phyloP scores from a whole-genome alignment of 2,329 filamentous ascomycete genomes.

The Neurospora crassa region DNA sequence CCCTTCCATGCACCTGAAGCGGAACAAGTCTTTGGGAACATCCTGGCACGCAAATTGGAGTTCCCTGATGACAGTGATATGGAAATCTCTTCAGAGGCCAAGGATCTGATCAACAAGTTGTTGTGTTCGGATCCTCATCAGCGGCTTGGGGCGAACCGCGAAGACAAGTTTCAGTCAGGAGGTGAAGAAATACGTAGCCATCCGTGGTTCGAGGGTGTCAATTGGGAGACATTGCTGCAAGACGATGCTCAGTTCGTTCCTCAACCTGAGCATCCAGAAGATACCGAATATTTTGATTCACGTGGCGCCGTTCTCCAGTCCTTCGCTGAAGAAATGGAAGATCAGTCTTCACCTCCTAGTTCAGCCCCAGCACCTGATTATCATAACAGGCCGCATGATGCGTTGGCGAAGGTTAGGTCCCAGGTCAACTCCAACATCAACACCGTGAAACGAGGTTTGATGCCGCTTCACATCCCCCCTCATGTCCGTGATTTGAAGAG shows the following conservation, averaged over 20 bases:
- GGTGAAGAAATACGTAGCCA: constrained; percentile 88
- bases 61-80: constrained; percentile 80
- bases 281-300: constrained; percentile 95
- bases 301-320: constrained; percentile 85
- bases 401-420: constrained; percentile 76
- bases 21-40: constrained; percentile 95
- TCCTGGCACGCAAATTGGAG: constrained; percentile 76
- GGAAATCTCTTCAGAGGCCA: constrained; percentile 75
- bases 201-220: constrained; percentile 77
- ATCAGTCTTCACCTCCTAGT: constrained; percentile 67
- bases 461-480: constrained; percentile 92
- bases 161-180: constrained; percentile 73
- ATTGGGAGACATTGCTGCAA: constrained; percentile 86
- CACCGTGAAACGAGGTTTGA: constrained; percentile 79
- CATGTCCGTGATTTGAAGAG: constrained; percentile 89
- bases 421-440: constrained; percentile 84
- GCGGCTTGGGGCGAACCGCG: constrained; percentile 74
- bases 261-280: constrained; percentile 83
- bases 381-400: constrained; percentile 84
- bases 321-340: constrained; percentile 90
- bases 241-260: constrained; percentile 96
- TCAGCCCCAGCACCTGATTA: constrained; percentile 66
- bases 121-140: constrained; percentile 76
- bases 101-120: constrained; percentile 87
- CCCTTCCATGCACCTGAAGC: constrained; percentile 88